Evolutionary conservation across 192 early-diverging fungal species (phyloP).

Genomic region (Backusella sp.): DNA sequence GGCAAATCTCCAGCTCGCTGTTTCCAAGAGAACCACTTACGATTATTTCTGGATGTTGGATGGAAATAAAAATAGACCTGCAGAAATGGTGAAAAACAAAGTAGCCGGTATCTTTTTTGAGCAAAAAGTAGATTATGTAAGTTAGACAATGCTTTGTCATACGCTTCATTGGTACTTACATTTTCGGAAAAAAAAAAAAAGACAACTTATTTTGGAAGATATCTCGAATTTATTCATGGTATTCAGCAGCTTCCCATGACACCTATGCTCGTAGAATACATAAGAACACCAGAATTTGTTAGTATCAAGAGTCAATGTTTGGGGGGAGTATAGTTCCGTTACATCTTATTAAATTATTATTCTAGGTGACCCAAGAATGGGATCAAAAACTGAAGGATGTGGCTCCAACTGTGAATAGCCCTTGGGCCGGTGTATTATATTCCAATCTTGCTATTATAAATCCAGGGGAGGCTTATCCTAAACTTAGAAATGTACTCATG

Average conservation of each 20-base stretch:
- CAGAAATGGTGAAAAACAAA: slow-evolving; percentile 31
- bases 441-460: slow-evolving; percentile 37
- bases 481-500: slow-evolving; percentile 22
- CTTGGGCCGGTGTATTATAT: slow-evolving; percentile 33
- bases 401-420: slow-evolving; percentile 1
- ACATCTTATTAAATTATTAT: not conserved
- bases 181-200: slow-evolving; percentile 8
- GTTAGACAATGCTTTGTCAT: not conserved
- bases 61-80: slow-evolving; percentile 24
- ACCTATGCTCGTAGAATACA: slow-evolving; percentile 29
- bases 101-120: slow-evolving; percentile 39
- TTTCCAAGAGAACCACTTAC: slow-evolving; percentile 33
- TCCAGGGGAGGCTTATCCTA: slow-evolving; percentile 27
- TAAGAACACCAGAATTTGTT: slow-evolving; percentile 34
- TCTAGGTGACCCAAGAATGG: slow-evolving; percentile 39
- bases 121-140: slow-evolving; percentile 39
- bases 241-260: slow-evolving; percentile 44
- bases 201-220: slow-evolving; percentile 43
- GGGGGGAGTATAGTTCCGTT: not conserved
- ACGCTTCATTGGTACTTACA: not conserved
- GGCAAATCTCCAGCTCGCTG: slow-evolving; percentile 26
- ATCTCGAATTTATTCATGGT: slow-evolving; percentile 37
- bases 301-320: not conserved
- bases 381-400: slow-evolving; percentile 21
- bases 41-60: slow-evolving; percentile 38